Evolutionary conservation across 2,329 filamentous ascomycete species (phyloP), one percentile per base, ranked within the genome.

Genomic region (Diaporthe destruens): DNA sequence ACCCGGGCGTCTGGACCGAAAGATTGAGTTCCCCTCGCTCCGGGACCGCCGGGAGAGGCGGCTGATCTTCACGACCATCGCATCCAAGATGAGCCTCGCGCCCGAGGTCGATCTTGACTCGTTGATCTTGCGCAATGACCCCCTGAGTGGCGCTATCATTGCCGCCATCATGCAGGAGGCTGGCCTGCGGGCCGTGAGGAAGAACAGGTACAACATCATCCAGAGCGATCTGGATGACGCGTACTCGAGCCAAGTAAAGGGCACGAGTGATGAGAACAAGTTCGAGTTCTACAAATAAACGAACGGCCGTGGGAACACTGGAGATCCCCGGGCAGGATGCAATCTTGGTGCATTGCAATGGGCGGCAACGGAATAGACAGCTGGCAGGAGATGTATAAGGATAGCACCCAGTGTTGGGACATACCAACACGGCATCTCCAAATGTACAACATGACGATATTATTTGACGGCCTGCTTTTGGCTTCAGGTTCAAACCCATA

Each of bases 161-260:
- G 95, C 96, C 61, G 96, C 96, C 67, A 98, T 99, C 81, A 99
- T 99, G 96, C 96, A 99, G 84, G 96, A 99, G 85, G 96, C 96
- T 42, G 96, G 96, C 77, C 87, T 99, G 77, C 90, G 95, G 77
- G 96, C 96, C 34, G 96, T 98, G 76, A 90, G 96, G 79, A 98
- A 98, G 91, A 98, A 99, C 85, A 88, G 96, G 79, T 99, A 99
- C 85, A 98, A 99, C 84, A 99, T 99, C 82, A 98, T 99, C 80
- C 96, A 99, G 87, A 91, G 89, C 75, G 96, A 99, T 84, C 86
- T 99, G 75, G 96, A 99, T 84, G 96, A 98, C 83, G 96, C 96
- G 56, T 99, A 99, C 84, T 95, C 95, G 51, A 94, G 92, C 84
- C 96, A 99, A 83, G 96, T 99, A 80, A 98, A 98, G 91, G 94